Base-by-base conservation (phyloP, 352 stramenopile genomes). In the Pseudoperonospora humuli region DNA sequence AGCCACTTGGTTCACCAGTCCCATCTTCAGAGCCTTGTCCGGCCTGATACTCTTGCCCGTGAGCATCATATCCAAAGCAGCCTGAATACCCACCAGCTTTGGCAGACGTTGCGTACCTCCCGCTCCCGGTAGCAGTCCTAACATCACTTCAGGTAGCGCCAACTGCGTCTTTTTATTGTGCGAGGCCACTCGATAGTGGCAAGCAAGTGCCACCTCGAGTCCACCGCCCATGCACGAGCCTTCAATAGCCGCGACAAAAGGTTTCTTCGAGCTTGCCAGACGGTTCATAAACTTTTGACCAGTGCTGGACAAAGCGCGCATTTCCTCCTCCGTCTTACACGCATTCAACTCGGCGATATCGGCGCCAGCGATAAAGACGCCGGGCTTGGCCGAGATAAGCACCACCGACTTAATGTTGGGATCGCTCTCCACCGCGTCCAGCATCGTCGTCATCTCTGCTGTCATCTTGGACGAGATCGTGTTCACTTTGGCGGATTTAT, bases 311-410 rank as follows among this genome's bases (percentile, higher is more conserved):
- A 98, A 52, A 41, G 76, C 67, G 57, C 84, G 67, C 63, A 98
- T 97, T 66, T 98, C 80, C 41, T 94, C 76, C 23, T 97, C 75
- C n/a, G 66, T 77, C 56, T 87, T 80, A 57, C 66, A 75, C 31
- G 74, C 83, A 39, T 75, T 64, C 17, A 99, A 93, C 70, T 98
- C 95, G 37, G 89, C 79, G 70, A 99, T 99, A 62, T 99, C 96
- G 3, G 96, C 96, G 33, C 96, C 96, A 11, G 95, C 96, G 62
- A 99, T 98, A 66, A 98, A 99, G 67, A 95, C 97, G 40, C 95
- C 92, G 0, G 91, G 85, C 64, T 99, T 99, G 48, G 71, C 87
- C 17, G 94, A 98, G 27, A 97, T 95, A 67, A 99, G 96, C 51
- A 99, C 95, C 25, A 97, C 90, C 18, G 90, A 95, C 75, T 98